Conservation (phyloP, 257 asterid genomes). For the Nicotiana otophora region DNA sequence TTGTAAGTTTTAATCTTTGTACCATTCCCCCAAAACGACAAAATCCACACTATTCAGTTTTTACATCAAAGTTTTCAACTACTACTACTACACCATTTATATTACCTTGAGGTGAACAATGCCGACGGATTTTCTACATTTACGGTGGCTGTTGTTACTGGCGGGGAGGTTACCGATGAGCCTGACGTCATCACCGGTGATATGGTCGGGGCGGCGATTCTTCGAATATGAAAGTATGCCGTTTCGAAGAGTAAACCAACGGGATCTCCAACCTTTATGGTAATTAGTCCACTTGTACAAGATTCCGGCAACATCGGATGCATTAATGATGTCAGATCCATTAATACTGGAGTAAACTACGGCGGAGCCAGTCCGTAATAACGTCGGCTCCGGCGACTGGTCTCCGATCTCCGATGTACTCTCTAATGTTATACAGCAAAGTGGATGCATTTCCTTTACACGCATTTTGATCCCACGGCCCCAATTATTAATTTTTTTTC, state of each 20-base stretch:
- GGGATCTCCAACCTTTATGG: conserved; percentile 95
- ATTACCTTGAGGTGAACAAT: conserved; percentile 78
- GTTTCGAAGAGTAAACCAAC: conserved; percentile 75
- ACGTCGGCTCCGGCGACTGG: conserved; percentile 60
- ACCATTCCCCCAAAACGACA: conserved; percentile 34
- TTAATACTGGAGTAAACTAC: conserved; percentile 22
- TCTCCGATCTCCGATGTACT: conserved; percentile 52
- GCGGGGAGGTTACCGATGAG: conserved; percentile 28
- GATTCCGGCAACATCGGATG: conserved; percentile 66
- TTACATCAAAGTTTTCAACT: no score
- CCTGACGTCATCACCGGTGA: conserved; percentile 29
- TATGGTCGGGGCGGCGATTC: conserved; percentile 48
- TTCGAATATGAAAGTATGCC: conserved; percentile 80
- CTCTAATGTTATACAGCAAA: conserved; percentile 83
- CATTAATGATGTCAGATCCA: conserved; percentile 56
- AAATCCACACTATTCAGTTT: no score
- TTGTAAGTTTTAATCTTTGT: conserved; percentile 18
- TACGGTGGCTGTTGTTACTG: conserved; percentile 32
- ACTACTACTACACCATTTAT: no score
- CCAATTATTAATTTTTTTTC: background rate
- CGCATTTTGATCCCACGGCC: conserved; percentile 43
- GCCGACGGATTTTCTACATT: conserved; percentile 50
- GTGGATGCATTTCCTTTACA: conserved; percentile 88
- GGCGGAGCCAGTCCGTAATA: conserved; percentile 69
- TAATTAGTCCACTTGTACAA: conserved; percentile 91